Base-by-base conservation (phyloP, 1,284 basidiomycete genomes). In the Malassezia brasiliensis region DNA sequence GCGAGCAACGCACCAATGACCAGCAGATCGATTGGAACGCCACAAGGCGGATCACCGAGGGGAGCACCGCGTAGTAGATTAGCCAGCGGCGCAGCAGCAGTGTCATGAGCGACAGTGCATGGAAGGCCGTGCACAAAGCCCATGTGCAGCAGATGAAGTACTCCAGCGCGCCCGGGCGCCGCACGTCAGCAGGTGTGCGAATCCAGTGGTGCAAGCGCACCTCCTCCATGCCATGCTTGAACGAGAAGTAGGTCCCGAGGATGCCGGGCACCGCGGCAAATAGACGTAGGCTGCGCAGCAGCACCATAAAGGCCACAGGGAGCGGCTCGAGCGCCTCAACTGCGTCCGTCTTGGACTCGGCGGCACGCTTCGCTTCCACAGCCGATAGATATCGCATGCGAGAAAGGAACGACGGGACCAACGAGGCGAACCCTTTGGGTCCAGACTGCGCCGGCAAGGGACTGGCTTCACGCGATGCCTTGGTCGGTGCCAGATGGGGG, bases 11-110 rank as follows among this genome's bases (percentile, higher is more conserved):
- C 7, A 87, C 88, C 9, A 87, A 84, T 2, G 87, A 86, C 87
- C 88, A 90, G 73, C 87, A 77, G 57, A 89, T 88, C 8, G 85
- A 85, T 75, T 90, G 87, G 1, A 90, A 77, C 0, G 85, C 86
- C 44, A 89, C 79, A 2, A 90, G 82, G 10, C 87, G 83, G 65
- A 90, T 85, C 50, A 90, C 81, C 3, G 87, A 86, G 1, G 87
- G 80, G 25, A 87, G 76, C 1, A 86, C 84, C 0, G 85, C 81
- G 66, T 90, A 90, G 76, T 89, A 88, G 0, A 85, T 79, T 36
- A 82, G 79, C 87, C 87, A 90, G 40, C 87, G 82, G 17, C 81
- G 82, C 36, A 88, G 78, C 1, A 90, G 81, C 19, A 88, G 85
- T 0, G 86, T 87, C 5, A 87, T 86, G 8, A 90, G 78, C 37